Evolutionary conservation across 192 early-diverging fungal species (phyloP).

Genomic region (Diversispora eburnea): DNA sequence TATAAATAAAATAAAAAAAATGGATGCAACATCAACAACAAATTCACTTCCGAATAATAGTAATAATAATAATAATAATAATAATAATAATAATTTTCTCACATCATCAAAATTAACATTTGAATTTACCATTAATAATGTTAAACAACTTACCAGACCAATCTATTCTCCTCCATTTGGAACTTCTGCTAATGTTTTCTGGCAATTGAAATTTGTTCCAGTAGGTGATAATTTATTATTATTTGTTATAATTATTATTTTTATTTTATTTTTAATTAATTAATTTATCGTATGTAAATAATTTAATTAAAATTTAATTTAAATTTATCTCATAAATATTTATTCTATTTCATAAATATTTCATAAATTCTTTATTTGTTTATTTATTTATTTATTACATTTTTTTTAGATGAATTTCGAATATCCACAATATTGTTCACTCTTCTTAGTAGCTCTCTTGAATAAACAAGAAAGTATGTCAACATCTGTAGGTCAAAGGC

Average conservation of each 20-base stretch:
- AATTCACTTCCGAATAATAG: no score
- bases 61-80: no score
- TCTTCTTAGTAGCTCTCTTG: slow-evolving; percentile 23
- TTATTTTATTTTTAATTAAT: no score
- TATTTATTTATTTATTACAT: neutral
- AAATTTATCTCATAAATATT: no score
- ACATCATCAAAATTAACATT: no score
- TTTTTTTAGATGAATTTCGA: slow-evolving; percentile 7
- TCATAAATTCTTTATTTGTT: neutral
- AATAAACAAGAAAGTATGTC: slow-evolving; percentile 19
- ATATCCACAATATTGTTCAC: slow-evolving; percentile 20
- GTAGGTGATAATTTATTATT: slow-evolving; percentile 5
- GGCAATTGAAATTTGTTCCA: slow-evolving; percentile 27
- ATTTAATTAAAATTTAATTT: no score
- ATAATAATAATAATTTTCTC: no score
- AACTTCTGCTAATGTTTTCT: slow-evolving; percentile 25
- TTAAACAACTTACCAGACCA: slow-evolving; percentile 5
- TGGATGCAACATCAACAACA: no score
- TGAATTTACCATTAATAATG: slow-evolving; percentile 17
- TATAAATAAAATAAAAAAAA: no score
- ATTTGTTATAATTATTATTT: neutral
- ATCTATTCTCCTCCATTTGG: slow-evolving; percentile 25
- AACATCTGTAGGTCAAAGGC: neutral
- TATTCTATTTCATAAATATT: no score
- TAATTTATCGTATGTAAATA: no score